Evolutionary conservation across 1,139 yeast genomes (phyloP).

Genomic region (Diutina catenulata): DNA sequence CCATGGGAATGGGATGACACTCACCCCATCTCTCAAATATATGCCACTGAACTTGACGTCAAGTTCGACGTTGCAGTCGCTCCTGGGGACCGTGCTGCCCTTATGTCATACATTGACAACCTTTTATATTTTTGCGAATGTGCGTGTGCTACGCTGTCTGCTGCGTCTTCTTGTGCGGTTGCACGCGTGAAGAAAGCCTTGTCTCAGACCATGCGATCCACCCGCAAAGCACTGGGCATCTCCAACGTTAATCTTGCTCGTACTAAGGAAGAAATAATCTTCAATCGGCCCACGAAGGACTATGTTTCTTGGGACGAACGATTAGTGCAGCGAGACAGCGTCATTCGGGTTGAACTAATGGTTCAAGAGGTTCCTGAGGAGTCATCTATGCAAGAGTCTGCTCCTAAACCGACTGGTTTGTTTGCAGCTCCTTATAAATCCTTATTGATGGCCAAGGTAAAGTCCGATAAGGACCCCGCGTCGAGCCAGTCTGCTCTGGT

Average conservation of each 20-base stretch:
- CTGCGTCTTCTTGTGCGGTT: slow-evolving; percentile 31
- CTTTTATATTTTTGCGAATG: slow-evolving; percentile 45
- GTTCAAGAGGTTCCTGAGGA: slow-evolving; percentile 12
- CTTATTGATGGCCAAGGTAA: neutral
- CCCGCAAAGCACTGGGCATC: slow-evolving; percentile 39
- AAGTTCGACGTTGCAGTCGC: slow-evolving; percentile 35
- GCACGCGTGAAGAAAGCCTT: slow-evolving; percentile 52
- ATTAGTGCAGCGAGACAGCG: slow-evolving; percentile 19
- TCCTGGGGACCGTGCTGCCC: slow-evolving; percentile 37
- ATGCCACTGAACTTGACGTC: slow-evolving; percentile 7
- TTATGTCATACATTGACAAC: slow-evolving; percentile 51
- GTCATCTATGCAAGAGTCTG: slow-evolving; percentile 6
- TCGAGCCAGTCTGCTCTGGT: neutral
- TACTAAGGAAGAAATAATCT: slow-evolving; percentile 29
- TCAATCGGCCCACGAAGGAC: slow-evolving; percentile 20
- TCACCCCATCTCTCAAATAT: slow-evolving; percentile 61
- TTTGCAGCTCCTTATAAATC: slow-evolving; percentile 6
- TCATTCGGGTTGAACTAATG: slow-evolving; percentile 9
- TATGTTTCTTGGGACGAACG: slow-evolving; percentile 31
- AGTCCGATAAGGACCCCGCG: slow-evolving; percentile 1
- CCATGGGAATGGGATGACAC: slow-evolving; percentile 82
- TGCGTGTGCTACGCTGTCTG: slow-evolving; percentile 44
- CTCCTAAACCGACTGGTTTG: neutral
- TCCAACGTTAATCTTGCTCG: slow-evolving; percentile 25
- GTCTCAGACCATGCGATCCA: slow-evolving; percentile 43